These are phyloP conservation scores for Eucalyptus cloeziana DNA, from an alignment of 345 rosid species.

Conservation along the genomic window DNA sequence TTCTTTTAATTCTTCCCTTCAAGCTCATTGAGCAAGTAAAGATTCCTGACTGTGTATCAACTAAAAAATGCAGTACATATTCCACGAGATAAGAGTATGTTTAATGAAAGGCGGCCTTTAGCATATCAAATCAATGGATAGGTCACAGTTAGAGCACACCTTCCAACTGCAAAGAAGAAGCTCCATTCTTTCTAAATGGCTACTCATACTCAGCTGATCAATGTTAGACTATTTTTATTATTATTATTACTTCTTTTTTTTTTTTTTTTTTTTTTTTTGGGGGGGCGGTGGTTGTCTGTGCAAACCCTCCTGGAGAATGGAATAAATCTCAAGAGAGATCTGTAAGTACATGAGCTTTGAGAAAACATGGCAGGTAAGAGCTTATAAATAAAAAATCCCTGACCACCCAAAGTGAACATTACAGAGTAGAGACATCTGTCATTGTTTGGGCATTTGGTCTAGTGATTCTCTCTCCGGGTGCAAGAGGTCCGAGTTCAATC, in stretches of 20 bases:
- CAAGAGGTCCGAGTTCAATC: slow-evolving; percentile 44
- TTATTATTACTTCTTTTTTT: background rate
- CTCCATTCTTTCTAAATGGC: background rate
- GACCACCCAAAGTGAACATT: background rate
- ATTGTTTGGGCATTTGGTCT: background rate
- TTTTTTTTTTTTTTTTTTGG: background rate
- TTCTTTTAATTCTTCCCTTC: background rate
- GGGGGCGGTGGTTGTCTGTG: background rate
- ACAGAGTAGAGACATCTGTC: background rate
- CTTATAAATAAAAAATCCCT: background rate
- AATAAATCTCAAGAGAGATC: background rate
- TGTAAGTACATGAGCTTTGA: background rate
- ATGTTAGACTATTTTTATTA: background rate
- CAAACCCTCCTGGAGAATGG: background rate
- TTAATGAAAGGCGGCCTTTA: background rate
- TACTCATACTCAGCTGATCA: background rate
- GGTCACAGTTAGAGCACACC: background rate
- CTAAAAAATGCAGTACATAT: background rate
- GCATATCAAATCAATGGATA: background rate
- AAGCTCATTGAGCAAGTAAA: background rate
- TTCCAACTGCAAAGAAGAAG: background rate
- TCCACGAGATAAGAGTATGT: background rate
- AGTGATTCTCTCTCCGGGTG: slow-evolving; percentile 82
- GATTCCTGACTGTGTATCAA: background rate
- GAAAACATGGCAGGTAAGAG: background rate